Conservation (phyloP, 2,329 filamentous ascomycete species). For the Stemphylium lycopersici region DNA sequence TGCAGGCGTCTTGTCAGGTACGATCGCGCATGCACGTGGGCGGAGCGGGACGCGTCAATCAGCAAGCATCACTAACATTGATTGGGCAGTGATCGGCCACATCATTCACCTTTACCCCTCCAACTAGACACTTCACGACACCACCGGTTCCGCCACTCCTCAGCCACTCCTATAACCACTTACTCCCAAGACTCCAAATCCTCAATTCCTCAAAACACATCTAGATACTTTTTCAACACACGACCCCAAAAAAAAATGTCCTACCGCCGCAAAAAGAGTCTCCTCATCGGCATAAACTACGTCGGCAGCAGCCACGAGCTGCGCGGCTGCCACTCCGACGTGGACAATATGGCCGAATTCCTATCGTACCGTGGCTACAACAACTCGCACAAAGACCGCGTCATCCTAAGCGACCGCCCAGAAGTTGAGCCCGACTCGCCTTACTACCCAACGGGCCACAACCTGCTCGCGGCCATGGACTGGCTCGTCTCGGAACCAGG, state of each 20-base stretch:
- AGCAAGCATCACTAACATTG: slow-evolving; percentile 12
- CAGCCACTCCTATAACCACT: neutral
- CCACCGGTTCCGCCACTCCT: neutral
- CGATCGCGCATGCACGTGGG: slow-evolving; percentile 7
- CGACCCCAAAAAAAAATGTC: slow-evolving; percentile 23
- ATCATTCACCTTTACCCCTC: slow-evolving; percentile 34
- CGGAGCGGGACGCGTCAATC: slow-evolving; percentile 8
- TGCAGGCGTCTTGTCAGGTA: neutral
- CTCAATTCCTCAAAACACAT: neutral
- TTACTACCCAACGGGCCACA: slow-evolving; percentile 51
- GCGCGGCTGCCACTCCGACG: slow-evolving; percentile 57
- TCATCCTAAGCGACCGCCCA: slow-evolving; percentile 53
- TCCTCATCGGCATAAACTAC: slow-evolving; percentile 63
- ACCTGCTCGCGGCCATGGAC: slow-evolving; percentile 60
- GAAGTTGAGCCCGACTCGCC: slow-evolving; percentile 38
- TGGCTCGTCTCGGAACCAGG: slow-evolving; percentile 63
- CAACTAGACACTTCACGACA: slow-evolving; percentile 3
- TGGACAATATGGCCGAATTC: slow-evolving; percentile 57
- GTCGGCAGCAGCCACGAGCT: slow-evolving; percentile 52
- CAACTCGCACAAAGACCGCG: slow-evolving; percentile 50
- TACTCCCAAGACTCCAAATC: neutral
- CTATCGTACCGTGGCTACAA: slow-evolving; percentile 53
- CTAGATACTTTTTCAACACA: neutral
- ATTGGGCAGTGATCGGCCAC: slow-evolving; percentile 20
- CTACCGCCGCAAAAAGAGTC: slow-evolving; percentile 51